A percentile compares a stretch with the other conserved stretches of the same genome.
Evolutionary conservation across 139 green algal species (phyloP).

Genomic region (Chlorella ohadii): DNA sequence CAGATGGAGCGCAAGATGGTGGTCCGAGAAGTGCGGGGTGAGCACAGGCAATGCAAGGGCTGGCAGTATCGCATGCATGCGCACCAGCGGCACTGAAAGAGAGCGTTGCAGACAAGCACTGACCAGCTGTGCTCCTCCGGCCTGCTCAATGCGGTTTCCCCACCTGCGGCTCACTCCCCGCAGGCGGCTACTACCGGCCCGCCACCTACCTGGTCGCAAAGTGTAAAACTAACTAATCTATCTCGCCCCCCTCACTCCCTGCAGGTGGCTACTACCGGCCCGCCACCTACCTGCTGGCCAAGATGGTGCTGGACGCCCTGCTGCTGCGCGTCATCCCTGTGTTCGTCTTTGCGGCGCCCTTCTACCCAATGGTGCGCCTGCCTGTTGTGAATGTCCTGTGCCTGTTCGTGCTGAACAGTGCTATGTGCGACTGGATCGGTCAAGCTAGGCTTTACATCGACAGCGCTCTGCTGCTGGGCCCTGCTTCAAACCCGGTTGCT

Average conservation of each 20-base stretch:
- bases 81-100: no score
- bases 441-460: no score
- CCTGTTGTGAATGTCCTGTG: neutral
- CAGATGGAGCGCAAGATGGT: conserved; percentile 72
- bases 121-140: no score
- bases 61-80: no score
- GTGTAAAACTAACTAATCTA: no score
- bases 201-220: no score
- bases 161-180: neutral
- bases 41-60: neutral
- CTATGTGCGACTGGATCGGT: no score
- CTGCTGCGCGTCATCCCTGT: conserved; percentile 78
- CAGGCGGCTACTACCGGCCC: conserved; percentile 67
- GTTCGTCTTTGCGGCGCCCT: conserved; percentile 62
- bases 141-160: no score
- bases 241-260: neutral
- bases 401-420: neutral
- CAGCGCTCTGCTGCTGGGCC: no score
- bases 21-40: conserved; percentile 34
- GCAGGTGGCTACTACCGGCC: conserved; percentile 66
- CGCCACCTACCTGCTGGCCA: conserved; percentile 65
- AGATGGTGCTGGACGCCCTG: conserved; percentile 76
- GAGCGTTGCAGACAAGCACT: no score
- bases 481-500: no score
- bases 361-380: conserved; percentile 74